These are phyloP conservation scores for Fusarium brachygibbosum DNA, from an alignment of 2,329 filamentous ascomycete species.

Conservation along the genomic window DNA sequence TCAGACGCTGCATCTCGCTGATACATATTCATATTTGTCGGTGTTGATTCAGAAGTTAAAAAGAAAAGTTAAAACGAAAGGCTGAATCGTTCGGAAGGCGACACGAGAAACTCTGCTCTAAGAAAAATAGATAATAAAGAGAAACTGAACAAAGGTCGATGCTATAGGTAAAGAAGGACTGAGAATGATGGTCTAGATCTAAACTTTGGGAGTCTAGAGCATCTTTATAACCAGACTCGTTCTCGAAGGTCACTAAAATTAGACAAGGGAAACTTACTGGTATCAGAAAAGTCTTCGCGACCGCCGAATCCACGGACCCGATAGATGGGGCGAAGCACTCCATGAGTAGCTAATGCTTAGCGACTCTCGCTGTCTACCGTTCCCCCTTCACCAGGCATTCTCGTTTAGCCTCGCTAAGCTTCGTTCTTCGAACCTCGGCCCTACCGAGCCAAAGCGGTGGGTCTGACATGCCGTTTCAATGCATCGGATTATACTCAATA, in stretches of 20 bases:
- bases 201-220: no score
- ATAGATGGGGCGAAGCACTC: neutral
- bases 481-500: neutral
- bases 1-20: neutral
- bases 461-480: neutral
- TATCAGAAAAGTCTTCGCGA: no score
- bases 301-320: neutral
- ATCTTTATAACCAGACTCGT: neutral
- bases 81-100: neutral
- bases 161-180: neutral
- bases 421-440: neutral
- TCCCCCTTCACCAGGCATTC: neutral
- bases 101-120: accelerated
- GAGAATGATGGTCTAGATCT: no score
- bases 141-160: no score
- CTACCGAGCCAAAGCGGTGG: no score
- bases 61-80: neutral
- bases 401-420: conserved; percentile 22
- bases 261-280: neutral
- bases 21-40: neutral
- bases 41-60: accelerated
- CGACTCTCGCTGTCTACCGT: neutral
- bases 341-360: neutral
- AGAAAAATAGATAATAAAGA: neutral
- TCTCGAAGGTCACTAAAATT: neutral